A percentile compares a stretch with the other conserved stretches of the same genome.
Evolutionary conservation across 2,329 filamentous ascomycete genomes (phyloP).

Genomic region (Teratosphaeria pseudoeucalypti): DNA sequence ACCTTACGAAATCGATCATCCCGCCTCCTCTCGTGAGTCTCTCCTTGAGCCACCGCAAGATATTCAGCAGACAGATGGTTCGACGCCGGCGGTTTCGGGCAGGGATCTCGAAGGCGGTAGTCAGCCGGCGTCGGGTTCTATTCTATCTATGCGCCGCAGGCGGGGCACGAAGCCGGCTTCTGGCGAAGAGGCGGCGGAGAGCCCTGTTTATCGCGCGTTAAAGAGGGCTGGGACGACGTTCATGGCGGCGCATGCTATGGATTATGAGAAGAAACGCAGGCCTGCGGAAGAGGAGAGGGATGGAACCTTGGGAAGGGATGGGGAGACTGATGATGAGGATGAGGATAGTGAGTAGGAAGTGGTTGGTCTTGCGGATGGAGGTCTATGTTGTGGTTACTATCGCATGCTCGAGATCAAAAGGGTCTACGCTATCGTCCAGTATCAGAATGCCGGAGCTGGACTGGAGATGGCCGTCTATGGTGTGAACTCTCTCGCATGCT

Average conservation of each 20-base stretch:
- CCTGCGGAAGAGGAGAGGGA: constrained; percentile 18
- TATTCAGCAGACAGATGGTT: not conserved
- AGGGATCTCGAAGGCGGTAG: constrained; percentile 1
- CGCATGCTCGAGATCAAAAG: not conserved
- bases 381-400: not conserved
- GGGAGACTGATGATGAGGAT: constrained; percentile 6
- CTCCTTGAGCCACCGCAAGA: not conserved
- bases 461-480: too few species aligned
- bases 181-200: constrained; percentile 11
- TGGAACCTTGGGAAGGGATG: not conserved
- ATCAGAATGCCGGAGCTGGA: too few species aligned
- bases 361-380: too few species aligned
- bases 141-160: not conserved
- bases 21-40: not conserved
- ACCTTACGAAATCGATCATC: constrained; percentile 51
- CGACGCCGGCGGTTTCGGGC: not conserved
- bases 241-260: constrained; percentile 74
- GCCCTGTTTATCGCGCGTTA: constrained; percentile 33
- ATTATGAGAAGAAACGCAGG: constrained; percentile 73
- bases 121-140: not conserved
- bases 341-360: not conserved
- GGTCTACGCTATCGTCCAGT: too few species aligned
- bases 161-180: constrained; percentile 57
- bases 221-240: constrained; percentile 57
- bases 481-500: not conserved